Base-by-base conservation (phyloP, 352 stramenopile genomes). In the Globisporangium iwayamae region DNA sequence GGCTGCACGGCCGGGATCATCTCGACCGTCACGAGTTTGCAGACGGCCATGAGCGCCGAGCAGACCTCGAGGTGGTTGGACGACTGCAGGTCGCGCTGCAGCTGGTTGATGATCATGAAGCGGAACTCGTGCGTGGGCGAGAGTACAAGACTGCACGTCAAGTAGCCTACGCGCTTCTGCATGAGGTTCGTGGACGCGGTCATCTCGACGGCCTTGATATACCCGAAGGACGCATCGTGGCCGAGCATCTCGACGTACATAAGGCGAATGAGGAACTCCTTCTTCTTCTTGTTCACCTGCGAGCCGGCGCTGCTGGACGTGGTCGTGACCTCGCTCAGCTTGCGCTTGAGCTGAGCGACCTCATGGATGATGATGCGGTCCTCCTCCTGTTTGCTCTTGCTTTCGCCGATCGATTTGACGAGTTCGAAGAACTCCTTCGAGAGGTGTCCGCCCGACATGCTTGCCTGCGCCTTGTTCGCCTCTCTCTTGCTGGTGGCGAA, bases 161-260 rank as follows among this genome's bases (percentile, higher is more conserved):
- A 77, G 77, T 99, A 99, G 7, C 96, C 97, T 18, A 98, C 96
- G 58, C 96, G 96, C 76, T 99, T 99, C 75, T 99, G 96, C 69
- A 98, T 90, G n/a, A 99, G 85, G 63, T 97, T 98, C 25, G 96
- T 96, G 43, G 93, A 98, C 8, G 97, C 97, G 8, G 93, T 98
- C 76, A 99, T 96, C 85, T 99, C 97, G 46, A 98, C 93, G 14
- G 95, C 94, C 75, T 98, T 97, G 63, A 98, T 99, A 80, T 99
- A 99, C 50, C 97, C 98, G 72, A 99, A 99, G 47, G 85, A 97
- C n/a, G 94, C 97, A 76, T 99, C 98, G 75, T 99, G 98, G 60
- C 98, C 98, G 51, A 99, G 87, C 98, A 99, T 99, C 79, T 99
- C 98, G 59, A 99, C 97, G 85, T 99, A 99, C 75, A 99, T 96